A percentile compares a stretch with the other conserved stretches of the same genome.
Conservation (phyloP, 2,329 filamentous ascomycete genomes). For the Harringtonia lauricola region DNA sequence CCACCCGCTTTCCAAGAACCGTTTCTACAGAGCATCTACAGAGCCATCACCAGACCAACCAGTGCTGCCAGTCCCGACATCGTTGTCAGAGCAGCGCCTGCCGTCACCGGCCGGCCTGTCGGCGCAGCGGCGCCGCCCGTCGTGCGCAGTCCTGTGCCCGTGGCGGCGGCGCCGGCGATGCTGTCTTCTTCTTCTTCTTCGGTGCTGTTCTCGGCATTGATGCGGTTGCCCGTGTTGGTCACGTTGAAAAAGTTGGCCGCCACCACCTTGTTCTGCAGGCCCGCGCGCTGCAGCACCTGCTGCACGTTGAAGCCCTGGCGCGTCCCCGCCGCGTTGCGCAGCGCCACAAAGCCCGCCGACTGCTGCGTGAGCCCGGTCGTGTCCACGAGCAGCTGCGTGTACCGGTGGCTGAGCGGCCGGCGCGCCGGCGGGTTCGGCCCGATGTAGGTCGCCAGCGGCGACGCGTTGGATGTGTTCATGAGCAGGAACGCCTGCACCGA, state of each 20-base stretch:
- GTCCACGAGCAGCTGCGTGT: constrained; percentile 28
- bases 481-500: constrained; percentile 21
- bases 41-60: no score
- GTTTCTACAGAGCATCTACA: no score
- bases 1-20: no score
- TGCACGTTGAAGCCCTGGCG: constrained; percentile 21
- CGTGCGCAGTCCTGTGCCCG: no score
- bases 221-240: constrained; percentile 24
- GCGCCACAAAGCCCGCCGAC: constrained; percentile 10
- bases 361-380: constrained; percentile 17
- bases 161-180: no score
- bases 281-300: constrained; percentile 19
- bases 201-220: no score
- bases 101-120: no score
- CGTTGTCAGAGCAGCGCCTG: no score
- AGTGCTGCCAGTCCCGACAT: no score
- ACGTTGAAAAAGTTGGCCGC: constrained; percentile 28
- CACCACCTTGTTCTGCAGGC: constrained; percentile 20
- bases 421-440: constrained; percentile 26
- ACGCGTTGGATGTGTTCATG: constrained; percentile 17
- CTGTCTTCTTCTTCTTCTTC: no score
- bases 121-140: no score
- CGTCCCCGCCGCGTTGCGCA: constrained; percentile 17
- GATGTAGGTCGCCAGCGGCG: constrained; percentile 21
- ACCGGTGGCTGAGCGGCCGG: constrained; percentile 26